phyloP scores from a whole-genome alignment of 345 rosid genomes.

The Populus deltoides region DNA sequence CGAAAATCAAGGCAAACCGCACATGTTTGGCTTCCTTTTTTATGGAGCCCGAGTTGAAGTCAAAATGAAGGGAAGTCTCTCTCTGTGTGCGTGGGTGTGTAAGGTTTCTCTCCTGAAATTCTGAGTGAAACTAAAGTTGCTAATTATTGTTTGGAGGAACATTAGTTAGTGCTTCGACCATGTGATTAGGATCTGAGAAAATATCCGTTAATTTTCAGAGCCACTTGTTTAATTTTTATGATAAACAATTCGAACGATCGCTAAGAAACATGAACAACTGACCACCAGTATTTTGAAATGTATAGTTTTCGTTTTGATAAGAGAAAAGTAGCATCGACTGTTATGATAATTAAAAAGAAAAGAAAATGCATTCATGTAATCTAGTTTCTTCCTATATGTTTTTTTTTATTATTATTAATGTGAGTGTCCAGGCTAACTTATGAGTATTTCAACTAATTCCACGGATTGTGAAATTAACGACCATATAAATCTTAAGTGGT shows the following conservation, averaged over 20 bases:
- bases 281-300: too few species aligned
- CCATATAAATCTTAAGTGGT: accelerated
- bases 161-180: constrained; percentile 12
- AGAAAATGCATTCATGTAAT: too few species aligned
- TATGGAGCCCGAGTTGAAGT: background rate
- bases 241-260: background rate
- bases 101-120: background rate
- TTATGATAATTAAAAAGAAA: too few species aligned
- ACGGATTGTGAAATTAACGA: accelerated
- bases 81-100: too few species aligned
- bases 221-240: background rate
- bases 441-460: accelerated
- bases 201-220: constrained; percentile 18
- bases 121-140: background rate
- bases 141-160: background rate
- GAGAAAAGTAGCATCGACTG: too few species aligned
- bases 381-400: too few species aligned
- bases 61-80: background rate
- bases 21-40: constrained; percentile 20
- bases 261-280: background rate
- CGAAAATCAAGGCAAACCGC: constrained; percentile 37
- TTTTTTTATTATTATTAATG: too few species aligned
- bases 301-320: too few species aligned
- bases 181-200: constrained; percentile 21
- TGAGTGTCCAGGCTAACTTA: accelerated